Evolutionary conservation across 352 stramenopile genomes (phyloP).

Genomic region (Globisporangium splendens): DNA sequence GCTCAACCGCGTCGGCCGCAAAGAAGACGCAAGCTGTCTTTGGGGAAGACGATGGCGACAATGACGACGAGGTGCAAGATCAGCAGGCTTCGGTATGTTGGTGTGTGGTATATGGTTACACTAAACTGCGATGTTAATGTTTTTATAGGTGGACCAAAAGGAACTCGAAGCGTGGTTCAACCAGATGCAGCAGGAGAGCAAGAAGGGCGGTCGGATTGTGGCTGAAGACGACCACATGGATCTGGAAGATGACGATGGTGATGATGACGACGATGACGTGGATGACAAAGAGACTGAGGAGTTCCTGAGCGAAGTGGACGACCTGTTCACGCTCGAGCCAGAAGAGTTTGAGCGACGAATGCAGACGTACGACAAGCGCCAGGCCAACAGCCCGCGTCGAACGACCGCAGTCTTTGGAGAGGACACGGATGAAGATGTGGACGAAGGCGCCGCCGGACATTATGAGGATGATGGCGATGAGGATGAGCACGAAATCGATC

Average conservation of each 20-base stretch:
- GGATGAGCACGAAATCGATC: conserved; percentile 47
- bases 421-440: background rate
- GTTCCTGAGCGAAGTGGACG: conserved; percentile 70
- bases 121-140: background rate
- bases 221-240: conserved; percentile 34
- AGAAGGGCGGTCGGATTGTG: conserved; percentile 13
- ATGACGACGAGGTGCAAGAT: conserved; percentile 11
- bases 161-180: conserved; percentile 47
- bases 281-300: conserved; percentile 55
- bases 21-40: conserved; percentile 23
- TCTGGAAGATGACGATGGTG: conserved; percentile 18
- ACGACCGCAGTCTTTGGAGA: background rate
- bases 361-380: conserved; percentile 39
- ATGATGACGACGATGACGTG: conserved; percentile 19
- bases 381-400: conserved; percentile 20
- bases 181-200: conserved; percentile 29
- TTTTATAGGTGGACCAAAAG: conserved; percentile 28
- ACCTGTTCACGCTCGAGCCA: conserved; percentile 57
- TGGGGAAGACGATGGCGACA: conserved; percentile 16
- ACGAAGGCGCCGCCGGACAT: background rate
- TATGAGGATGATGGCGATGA: conserved; percentile 8
- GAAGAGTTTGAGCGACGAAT: conserved; percentile 65
- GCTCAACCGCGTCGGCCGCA: conserved; percentile 1
- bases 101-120: background rate
- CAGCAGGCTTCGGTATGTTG: background rate